Base-by-base conservation (phyloP, 2,329 filamentous ascomycete genomes). In the Fusarium oxysporum region DNA sequence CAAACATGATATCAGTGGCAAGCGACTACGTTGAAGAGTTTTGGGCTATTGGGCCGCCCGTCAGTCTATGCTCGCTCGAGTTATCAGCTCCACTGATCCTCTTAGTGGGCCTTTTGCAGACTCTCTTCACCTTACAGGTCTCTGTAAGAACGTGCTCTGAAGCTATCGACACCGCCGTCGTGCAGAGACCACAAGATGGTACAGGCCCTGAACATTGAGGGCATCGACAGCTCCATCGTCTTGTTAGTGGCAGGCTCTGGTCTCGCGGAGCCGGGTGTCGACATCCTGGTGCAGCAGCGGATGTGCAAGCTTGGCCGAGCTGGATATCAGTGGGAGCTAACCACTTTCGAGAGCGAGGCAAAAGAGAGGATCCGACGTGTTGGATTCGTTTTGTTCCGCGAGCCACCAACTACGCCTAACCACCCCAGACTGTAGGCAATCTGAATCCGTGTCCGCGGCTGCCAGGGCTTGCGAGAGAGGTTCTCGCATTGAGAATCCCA, bases 141-240 rank as follows among this genome's bases (percentile, higher is more conserved):
- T 65, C 70, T 72, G 62, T 17, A 50, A 69, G 72, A 70, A 73
- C 66, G 73, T 78, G 76, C 73, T 65, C 57, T 71, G 73, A 77
- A 73, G 75, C 76, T 78, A 78, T 78, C 73, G 68, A 78, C 70
- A 78, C 63, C 73, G 67, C 75, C 70, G 70, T 72, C 71, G 71
- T 55, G 76, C 74, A 75, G 58, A 76, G 73, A 60, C 73, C 76
- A 65, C 59, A 61, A 23, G 41, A 68, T 68, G 75, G 73, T 62
- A 67, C 59, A 68, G 61, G 66, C 68, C 63, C 50, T 65, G 58
- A 68, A 68, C 38, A 68, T 65, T 58, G 65, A 74, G 70, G 61
- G 48, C 55, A 75, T 73, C 62, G 67, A 70, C 74, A 75, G 68
- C 68, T 78, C 73, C 62, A 67, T 75, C 55, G 37, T 38, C 50